A percentile compares a stretch with the other conserved stretches of the same genome.
Conservation (phyloP, 2,329 filamentous ascomycete species). For the Leptodontidium sp. region DNA sequence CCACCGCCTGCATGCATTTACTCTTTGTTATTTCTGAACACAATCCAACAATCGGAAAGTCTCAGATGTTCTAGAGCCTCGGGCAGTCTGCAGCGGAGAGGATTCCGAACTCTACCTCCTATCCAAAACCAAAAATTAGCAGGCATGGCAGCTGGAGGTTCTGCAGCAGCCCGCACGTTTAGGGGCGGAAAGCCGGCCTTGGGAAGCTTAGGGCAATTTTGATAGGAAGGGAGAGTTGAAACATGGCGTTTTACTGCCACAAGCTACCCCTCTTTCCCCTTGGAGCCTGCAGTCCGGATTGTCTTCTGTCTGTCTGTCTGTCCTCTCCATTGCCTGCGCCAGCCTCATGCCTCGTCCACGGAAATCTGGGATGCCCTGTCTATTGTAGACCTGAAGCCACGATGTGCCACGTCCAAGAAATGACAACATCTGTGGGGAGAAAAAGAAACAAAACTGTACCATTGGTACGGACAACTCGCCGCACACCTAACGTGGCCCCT, state of each 20-base stretch:
- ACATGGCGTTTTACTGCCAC: neutral
- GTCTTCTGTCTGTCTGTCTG: neutral
- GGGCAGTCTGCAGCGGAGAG: neutral
- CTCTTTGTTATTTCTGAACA: too few species aligned
- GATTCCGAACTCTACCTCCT: neutral
- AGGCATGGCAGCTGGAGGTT: neutral
- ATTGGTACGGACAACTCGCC: too few species aligned
- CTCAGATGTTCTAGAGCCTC: neutral
- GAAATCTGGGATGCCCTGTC: constrained; percentile 3
- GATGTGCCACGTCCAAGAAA: constrained; percentile 12
- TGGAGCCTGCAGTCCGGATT: neutral
- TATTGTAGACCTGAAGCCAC: neutral
- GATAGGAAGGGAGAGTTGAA: neutral
- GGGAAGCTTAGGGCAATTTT: neutral
- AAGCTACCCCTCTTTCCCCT: constrained; percentile 1
- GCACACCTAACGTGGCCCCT: neutral
- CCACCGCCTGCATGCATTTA: neutral
- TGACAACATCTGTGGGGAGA: constrained; percentile 20
- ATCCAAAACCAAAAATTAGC: neutral
- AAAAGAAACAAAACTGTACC: neutral
- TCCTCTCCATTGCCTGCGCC: neutral
- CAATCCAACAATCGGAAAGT: neutral
- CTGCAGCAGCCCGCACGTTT: constrained; percentile 5
- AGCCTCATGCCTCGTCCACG: neutral
- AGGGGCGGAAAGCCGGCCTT: neutral